Conservation (phyloP, 2,329 filamentous ascomycete species). For the Aureobasidium pullulans region DNA sequence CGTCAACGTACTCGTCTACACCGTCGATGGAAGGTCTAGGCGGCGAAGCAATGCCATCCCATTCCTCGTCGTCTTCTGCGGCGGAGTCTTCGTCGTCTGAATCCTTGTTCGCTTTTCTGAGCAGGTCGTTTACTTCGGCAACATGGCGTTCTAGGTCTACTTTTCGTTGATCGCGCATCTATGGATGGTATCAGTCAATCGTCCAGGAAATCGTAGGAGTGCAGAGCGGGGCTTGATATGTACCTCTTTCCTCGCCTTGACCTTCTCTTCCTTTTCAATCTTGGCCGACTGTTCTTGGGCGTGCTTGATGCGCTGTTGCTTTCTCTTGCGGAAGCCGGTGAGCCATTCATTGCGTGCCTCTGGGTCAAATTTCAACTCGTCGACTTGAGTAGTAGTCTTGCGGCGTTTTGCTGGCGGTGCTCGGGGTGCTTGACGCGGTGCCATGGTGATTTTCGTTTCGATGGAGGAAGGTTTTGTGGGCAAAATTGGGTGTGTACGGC, state of each 20-base stretch:
- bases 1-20: constrained; percentile 74
- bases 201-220: no score
- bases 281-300: constrained; percentile 76
- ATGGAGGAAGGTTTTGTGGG: not conserved
- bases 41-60: constrained; percentile 39
- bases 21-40: constrained; percentile 43
- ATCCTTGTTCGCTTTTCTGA: constrained; percentile 47
- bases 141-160: constrained; percentile 78
- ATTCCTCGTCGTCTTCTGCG: constrained; percentile 17
- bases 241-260: constrained; percentile 70
- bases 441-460: not conserved
- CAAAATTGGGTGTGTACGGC: not conserved
- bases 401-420: constrained; percentile 9
- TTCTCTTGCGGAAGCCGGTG: constrained; percentile 95
- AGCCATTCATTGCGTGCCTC: constrained; percentile 77
- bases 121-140: constrained; percentile 61
- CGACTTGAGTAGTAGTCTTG: constrained; percentile 39
- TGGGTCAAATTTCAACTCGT: constrained; percentile 80
- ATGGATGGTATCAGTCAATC: not conserved
- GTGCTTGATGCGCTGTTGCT: constrained; percentile 73
- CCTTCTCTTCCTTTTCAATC: constrained; percentile 68
- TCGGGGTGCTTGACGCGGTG: constrained; percentile 1
- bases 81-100: constrained; percentile 24
- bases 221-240: not conserved
- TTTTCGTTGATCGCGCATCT: constrained; percentile 80